Evolutionary conservation across 2,329 filamentous ascomycete genomes (phyloP).

Genomic region (Phaeosphaeriaceae sp.): DNA sequence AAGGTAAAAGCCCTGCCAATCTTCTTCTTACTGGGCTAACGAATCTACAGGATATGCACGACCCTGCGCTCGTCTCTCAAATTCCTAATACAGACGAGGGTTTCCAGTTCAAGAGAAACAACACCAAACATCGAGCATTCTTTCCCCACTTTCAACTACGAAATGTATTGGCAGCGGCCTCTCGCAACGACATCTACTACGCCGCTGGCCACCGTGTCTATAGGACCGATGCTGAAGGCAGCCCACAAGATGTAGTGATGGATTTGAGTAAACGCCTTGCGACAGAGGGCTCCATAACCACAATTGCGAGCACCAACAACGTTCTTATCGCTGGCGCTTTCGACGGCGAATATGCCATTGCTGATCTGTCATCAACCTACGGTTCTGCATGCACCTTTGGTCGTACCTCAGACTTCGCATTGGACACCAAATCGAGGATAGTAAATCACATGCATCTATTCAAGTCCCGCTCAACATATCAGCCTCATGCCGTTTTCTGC

Average conservation of each 20-base stretch:
- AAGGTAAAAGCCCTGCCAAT: constrained; percentile 20
- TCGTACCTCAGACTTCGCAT: constrained; percentile 56
- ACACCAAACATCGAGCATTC: constrained; percentile 56
- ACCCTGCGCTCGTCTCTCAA: not conserved
- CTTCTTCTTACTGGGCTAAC: constrained; percentile 12
- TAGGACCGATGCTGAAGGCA: constrained; percentile 57
- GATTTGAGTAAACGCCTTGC: constrained; percentile 54
- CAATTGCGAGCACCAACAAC: constrained; percentile 57
- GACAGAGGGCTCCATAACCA: constrained; percentile 56
- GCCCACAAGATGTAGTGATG: constrained; percentile 52
- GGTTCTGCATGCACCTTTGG: constrained; percentile 50
- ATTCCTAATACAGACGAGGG: constrained; percentile 53
- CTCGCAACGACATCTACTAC: constrained; percentile 63
- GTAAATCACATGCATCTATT: constrained; percentile 65
- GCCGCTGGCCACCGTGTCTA: constrained; percentile 56
- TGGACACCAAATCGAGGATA: constrained; percentile 59
- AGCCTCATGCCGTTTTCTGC: constrained; percentile 60
- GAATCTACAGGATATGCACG: constrained; percentile 8
- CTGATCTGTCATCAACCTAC: constrained; percentile 47
- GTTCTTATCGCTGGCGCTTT: constrained; percentile 64
- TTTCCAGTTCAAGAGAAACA: constrained; percentile 58
- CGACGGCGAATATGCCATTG: constrained; percentile 62
- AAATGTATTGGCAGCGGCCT: constrained; percentile 62
- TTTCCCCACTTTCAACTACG: constrained; percentile 66
- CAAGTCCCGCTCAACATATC: constrained; percentile 54